Evolutionary conservation across 805 yeast species (phyloP).

Genomic region (Metschnikowia koreensis): DNA sequence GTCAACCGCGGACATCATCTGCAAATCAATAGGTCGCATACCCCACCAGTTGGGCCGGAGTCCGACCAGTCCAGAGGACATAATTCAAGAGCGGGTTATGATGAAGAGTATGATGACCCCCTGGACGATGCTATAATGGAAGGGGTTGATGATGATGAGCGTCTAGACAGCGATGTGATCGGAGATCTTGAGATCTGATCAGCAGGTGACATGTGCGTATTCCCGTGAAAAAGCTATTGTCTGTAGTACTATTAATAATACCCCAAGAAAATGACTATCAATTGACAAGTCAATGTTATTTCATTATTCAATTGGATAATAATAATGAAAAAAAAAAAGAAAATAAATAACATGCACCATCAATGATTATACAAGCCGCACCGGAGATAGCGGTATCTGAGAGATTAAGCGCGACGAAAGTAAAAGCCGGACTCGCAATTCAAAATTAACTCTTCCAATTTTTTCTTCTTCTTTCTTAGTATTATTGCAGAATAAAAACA

Average conservation of each 20-base stretch:
- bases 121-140: conserved; percentile 16
- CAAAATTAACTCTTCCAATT: not conserved
- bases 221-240: not conserved
- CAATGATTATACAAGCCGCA: not conserved
- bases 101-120: conserved; percentile 18
- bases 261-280: not conserved
- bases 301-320: no score
- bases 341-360: not conserved
- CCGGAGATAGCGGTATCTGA: conserved; percentile 2
- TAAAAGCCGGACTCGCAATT: not conserved
- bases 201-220: not conserved
- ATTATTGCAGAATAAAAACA: not conserved
- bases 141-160: conserved; percentile 15
- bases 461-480: not conserved
- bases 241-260: not conserved
- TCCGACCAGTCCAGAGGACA: conserved; percentile 21
- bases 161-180: conserved; percentile 30
- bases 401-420: not conserved
- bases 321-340: no score
- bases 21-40: conserved; percentile 11
- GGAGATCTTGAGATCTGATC: conserved; percentile 38
- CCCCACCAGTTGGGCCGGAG: conserved; percentile 21
- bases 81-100: conserved; percentile 5
- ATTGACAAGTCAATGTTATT: no score
- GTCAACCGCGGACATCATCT: conserved; percentile 41